Evolutionary conservation across 2,329 filamentous ascomycete species (phyloP).

Genomic region (Diaporthe amygdali): DNA sequence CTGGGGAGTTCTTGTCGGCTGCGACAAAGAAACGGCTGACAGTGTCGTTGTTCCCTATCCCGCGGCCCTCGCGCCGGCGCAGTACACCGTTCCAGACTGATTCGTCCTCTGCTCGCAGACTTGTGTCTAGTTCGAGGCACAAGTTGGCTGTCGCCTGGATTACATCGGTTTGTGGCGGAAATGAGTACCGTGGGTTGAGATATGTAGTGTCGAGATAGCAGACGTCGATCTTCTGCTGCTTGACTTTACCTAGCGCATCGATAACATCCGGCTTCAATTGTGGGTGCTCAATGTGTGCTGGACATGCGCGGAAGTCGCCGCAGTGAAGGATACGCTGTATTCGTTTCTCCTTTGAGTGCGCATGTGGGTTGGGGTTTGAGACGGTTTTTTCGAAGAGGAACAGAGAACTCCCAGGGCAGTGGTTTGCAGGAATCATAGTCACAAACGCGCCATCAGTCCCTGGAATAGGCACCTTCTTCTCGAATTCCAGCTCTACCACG

Average conservation of each 20-base stretch:
- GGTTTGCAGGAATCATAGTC: constrained; percentile 95
- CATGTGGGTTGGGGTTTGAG: constrained; percentile 36
- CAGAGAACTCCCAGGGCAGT: constrained; percentile 92
- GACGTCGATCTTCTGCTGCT: constrained; percentile 87
- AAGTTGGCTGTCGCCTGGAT: constrained; percentile 87
- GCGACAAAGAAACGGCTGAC: constrained; percentile 59
- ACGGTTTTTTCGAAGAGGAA: constrained; percentile 88
- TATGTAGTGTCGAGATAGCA: constrained; percentile 99
- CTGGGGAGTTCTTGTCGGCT: constrained; percentile 30
- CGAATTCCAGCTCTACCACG: constrained; percentile 85
- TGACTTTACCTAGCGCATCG: constrained; percentile 72
- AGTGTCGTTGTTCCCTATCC: constrained; percentile 43
- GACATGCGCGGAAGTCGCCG: constrained; percentile 92
- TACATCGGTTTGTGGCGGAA: constrained; percentile 87
- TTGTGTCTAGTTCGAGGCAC: constrained; percentile 62
- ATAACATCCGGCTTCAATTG: constrained; percentile 76
- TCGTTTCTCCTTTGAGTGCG: constrained; percentile 52
- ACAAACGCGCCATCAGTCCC: constrained; percentile 83
- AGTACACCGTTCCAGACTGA: constrained; percentile 51
- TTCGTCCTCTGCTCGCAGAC: constrained; percentile 43
- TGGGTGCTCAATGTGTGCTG: constrained; percentile 81
- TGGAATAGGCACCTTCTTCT: constrained; percentile 78
- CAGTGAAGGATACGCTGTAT: constrained; percentile 88
- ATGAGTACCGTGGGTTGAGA: constrained; percentile 92
- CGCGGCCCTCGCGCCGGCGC: constrained; percentile 35